Evolutionary conservation across 179 eudicot species (phyloP).

Genomic region (Nepenthes alata): DNA sequence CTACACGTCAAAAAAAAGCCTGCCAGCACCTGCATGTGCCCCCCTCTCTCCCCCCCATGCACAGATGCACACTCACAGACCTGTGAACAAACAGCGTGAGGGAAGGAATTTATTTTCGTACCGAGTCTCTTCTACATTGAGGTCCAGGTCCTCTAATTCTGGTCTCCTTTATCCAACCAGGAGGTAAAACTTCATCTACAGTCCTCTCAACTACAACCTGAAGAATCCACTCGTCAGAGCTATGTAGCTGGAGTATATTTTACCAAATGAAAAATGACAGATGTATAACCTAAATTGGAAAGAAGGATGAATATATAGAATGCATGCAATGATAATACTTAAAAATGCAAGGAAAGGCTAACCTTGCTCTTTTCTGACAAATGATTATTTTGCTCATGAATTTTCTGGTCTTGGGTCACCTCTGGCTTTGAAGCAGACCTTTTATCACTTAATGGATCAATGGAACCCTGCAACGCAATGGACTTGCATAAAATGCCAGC

Average conservation of each 20-base stretch:
- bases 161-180: conserved; percentile 78
- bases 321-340: conserved; percentile 13
- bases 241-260: background rate
- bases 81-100: background rate
- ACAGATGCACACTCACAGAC: background rate
- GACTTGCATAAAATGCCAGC: no score
- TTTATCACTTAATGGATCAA: conserved; percentile 39
- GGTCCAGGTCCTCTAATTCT: conserved; percentile 20
- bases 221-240: background rate
- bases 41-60: no score
- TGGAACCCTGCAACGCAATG: conserved; percentile 37
- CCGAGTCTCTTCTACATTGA: conserved; percentile 42
- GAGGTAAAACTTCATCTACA: conserved; percentile 46
- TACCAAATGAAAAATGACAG: no score
- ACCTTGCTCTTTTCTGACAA: conserved; percentile 18
- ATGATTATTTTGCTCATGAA: conserved; percentile 11
- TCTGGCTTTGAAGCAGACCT: conserved; percentile 61
- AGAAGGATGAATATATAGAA: background rate
- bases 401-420: conserved; percentile 37
- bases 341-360: conserved; percentile 23
- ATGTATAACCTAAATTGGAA: no score
- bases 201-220: conserved; percentile 40
- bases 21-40: background rate
- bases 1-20: background rate
- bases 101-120: conserved; percentile 15